Evolutionary conservation across 2,329 filamentous ascomycete species (phyloP).

Genomic region (Ceratocystiopsis brevicomis): DNA sequence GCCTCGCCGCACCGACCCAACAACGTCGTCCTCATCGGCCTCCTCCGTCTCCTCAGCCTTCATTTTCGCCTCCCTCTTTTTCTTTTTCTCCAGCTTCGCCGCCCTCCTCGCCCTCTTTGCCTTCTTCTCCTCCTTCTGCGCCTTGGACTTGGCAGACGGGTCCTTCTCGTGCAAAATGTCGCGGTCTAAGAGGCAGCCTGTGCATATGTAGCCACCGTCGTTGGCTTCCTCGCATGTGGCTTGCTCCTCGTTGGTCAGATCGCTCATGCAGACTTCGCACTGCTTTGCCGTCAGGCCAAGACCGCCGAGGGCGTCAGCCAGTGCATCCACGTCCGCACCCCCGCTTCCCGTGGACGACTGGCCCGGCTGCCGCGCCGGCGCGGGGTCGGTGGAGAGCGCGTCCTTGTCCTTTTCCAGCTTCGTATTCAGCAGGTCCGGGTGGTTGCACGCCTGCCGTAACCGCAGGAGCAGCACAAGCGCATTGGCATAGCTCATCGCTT

Average conservation of each 20-base stretch:
- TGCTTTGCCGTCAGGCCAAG: slow-evolving; percentile 60
- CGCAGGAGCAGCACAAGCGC: slow-evolving; percentile 83
- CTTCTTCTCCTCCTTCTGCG: slow-evolving; percentile 18
- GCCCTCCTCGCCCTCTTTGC: slow-evolving; percentile 19
- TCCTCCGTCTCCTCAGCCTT: slow-evolving; percentile 17
- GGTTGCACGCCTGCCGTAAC: slow-evolving; percentile 84
- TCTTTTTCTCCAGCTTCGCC: slow-evolving; percentile 19
- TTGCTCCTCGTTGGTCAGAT: slow-evolving; percentile 37
- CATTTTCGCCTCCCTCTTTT: slow-evolving; percentile 19
- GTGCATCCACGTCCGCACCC: slow-evolving; percentile 47
- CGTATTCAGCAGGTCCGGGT: slow-evolving; percentile 69
- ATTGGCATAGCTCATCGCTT: slow-evolving; percentile 69
- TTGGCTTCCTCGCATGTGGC: slow-evolving; percentile 16
- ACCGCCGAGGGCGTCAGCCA: slow-evolving; percentile 72
- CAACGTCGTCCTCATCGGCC: slow-evolving; percentile 15
- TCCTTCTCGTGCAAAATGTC: slow-evolving; percentile 34
- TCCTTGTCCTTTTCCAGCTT: slow-evolving; percentile 81
- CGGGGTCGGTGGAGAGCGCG: slow-evolving; percentile 47
- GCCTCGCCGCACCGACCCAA: slow-evolving; percentile 4
- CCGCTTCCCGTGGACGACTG: slow-evolving; percentile 29
- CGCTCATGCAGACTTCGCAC: slow-evolving; percentile 66
- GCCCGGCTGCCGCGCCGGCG: slow-evolving; percentile 25
- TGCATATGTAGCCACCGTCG: slow-evolving; percentile 35
- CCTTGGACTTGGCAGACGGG: no score
- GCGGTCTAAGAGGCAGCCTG: slow-evolving; percentile 58